These are phyloP conservation scores for Diaporthe eres DNA, from an alignment of 2,329 filamentous ascomycete species.

Conservation along the genomic window DNA sequence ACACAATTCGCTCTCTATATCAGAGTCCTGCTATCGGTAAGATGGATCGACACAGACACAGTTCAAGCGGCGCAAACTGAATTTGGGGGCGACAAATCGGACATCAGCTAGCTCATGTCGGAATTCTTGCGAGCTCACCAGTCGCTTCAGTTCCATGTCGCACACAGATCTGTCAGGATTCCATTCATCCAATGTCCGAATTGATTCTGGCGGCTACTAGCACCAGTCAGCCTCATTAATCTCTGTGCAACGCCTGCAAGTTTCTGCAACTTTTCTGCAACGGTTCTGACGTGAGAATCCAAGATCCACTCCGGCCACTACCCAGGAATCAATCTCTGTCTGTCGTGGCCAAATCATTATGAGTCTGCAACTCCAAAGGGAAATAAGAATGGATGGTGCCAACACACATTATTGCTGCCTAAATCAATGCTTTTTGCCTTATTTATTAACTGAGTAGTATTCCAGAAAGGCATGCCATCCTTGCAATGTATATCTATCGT, in stretches of 20 bases:
- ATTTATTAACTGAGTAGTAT: background rate
- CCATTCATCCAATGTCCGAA: background rate
- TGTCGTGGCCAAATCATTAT: background rate
- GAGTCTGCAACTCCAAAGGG: background rate
- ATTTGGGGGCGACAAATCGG: background rate
- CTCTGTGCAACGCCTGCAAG: background rate
- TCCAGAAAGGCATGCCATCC: background rate
- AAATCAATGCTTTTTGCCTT: background rate
- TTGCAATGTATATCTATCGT: background rate
- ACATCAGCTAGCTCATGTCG: background rate
- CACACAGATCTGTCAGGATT: background rate
- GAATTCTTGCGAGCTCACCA: background rate
- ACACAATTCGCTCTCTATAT: background rate
- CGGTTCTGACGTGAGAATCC: background rate
- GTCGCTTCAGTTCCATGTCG: background rate
- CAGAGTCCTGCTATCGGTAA: background rate
- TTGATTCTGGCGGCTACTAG: background rate
- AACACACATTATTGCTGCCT: background rate
- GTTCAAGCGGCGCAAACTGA: background rate
- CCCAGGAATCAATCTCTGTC: background rate
- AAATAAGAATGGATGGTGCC: background rate
- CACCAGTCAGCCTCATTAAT: background rate
- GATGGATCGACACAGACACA: background rate
- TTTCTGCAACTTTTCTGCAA: background rate
- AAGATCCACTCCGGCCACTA: conserved; percentile 5